These are phyloP conservation scores for Colletotrichum sp. DNA, from an alignment of 2,329 filamentous ascomycete genomes.

Conservation along the genomic window DNA sequence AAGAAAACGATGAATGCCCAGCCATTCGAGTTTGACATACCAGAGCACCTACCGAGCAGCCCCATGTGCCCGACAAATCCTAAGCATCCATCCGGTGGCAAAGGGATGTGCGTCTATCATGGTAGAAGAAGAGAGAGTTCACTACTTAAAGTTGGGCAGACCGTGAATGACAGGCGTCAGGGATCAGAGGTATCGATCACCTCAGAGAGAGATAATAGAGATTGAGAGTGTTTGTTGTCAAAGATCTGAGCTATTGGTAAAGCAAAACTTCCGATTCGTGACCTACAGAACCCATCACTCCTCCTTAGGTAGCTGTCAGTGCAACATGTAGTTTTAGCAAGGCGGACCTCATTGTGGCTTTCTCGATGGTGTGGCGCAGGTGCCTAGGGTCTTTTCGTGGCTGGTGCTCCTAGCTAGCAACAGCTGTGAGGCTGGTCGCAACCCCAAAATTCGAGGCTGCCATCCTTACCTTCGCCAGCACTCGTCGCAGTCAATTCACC, in stretches of 20 bases:
- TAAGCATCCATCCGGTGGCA: slow-evolving; percentile 48
- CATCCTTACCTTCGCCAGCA: background rate
- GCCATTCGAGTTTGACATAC: slow-evolving; percentile 53
- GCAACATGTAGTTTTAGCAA: background rate
- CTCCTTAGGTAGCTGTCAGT: background rate
- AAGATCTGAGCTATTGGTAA: background rate
- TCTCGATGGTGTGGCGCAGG: background rate
- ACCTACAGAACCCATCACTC: background rate
- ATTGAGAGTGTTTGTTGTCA: background rate
- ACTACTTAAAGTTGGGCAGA: background rate
- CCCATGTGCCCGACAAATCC: slow-evolving; percentile 57
- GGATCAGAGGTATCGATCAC: slow-evolving; percentile 21
- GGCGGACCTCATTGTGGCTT: background rate
- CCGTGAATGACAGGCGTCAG: slow-evolving; percentile 6
- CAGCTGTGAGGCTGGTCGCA: background rate
- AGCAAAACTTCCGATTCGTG: background rate
- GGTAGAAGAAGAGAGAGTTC: slow-evolving; percentile 36
- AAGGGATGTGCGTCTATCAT: slow-evolving; percentile 56
- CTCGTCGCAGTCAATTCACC: background rate
- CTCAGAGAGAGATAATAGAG: background rate
- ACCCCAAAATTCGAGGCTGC: slow-evolving; percentile 12
- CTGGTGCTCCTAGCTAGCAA: background rate
- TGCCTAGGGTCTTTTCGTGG: background rate
- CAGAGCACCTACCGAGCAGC: slow-evolving; percentile 56
- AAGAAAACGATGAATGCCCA: slow-evolving; percentile 14